phyloP scores from a whole-genome alignment of 177 flowering plant species.

The Vitis hybrid region DNA sequence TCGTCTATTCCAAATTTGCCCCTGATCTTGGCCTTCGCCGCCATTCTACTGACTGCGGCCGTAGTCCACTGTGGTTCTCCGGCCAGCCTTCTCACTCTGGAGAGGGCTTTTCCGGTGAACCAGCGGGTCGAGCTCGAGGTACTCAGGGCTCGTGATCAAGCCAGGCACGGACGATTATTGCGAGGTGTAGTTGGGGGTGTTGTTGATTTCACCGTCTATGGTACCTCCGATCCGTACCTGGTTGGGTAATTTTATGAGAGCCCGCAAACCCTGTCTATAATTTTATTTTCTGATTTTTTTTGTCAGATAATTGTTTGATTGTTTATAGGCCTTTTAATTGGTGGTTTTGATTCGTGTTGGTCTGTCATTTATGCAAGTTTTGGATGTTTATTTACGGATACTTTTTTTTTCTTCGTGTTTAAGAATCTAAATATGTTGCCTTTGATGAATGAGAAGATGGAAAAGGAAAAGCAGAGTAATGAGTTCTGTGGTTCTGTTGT shows the following conservation, averaged over 20 bases:
- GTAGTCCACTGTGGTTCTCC: slow-evolving; percentile 20
- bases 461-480: too few relatives aligned
- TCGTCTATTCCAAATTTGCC: neutral
- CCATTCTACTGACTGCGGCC: slow-evolving; percentile 13
- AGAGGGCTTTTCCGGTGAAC: slow-evolving; percentile 38
- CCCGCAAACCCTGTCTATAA: neutral
- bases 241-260: slow-evolving; percentile 30
- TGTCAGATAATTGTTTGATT: neutral
- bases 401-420: too few relatives aligned
- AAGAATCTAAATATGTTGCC: too few relatives aligned
- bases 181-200: slow-evolving; percentile 35
- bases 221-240: slow-evolving; percentile 41
- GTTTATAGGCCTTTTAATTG: neutral
- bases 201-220: slow-evolving; percentile 43
- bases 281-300: neutral
- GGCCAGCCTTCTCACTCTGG: slow-evolving; percentile 25
- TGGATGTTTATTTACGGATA: neutral
- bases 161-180: slow-evolving; percentile 38
- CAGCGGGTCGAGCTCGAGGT: slow-evolving; percentile 23
- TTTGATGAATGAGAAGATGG: too few relatives aligned
- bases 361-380: neutral
- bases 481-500: too few relatives aligned
- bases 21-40: slow-evolving; percentile 18
- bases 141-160: slow-evolving; percentile 36
- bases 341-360: neutral